Evolutionary conservation across 1,284 basidiomycete genomes (phyloP).

Genomic region (Papiliotrema laurentii): DNA sequence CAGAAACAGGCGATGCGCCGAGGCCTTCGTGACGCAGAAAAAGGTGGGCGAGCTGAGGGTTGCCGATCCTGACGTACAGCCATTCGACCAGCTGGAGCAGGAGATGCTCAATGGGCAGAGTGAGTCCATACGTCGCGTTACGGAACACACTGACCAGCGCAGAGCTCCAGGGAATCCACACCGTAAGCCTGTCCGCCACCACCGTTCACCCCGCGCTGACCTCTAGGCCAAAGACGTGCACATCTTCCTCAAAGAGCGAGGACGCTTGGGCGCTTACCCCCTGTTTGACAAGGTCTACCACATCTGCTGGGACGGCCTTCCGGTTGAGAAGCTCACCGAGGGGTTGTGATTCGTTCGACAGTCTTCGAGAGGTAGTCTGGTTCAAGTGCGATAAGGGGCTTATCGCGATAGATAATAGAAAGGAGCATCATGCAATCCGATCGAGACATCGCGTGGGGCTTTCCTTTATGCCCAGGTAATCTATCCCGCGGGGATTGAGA

Average conservation of each 20-base stretch:
- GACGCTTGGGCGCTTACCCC: slow-evolving; percentile 53
- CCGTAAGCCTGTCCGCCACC: slow-evolving; percentile 25
- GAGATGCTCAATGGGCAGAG: slow-evolving; percentile 57
- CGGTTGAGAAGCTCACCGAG: slow-evolving; percentile 46
- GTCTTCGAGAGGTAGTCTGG: too few relatives aligned
- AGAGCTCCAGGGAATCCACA: slow-evolving; percentile 53
- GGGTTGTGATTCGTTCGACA: too few relatives aligned
- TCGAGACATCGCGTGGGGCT: too few relatives aligned
- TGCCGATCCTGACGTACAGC: slow-evolving; percentile 16
- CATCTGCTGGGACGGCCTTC: slow-evolving; percentile 46
- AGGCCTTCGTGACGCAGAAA: slow-evolving; percentile 51
- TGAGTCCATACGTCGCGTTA: slow-evolving; percentile 18
- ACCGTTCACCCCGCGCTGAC: background rate
- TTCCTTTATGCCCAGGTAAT: too few relatives aligned
- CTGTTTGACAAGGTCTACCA: slow-evolving; percentile 54
- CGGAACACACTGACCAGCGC: background rate
- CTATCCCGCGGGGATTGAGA: too few relatives aligned
- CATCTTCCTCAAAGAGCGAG: slow-evolving; percentile 51
- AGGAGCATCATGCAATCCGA: too few relatives aligned
- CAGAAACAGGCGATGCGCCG: slow-evolving; percentile 52
- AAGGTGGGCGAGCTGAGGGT: slow-evolving; percentile 42
- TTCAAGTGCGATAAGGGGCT: too few relatives aligned
- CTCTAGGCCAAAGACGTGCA: slow-evolving; percentile 51
- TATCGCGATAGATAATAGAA: too few relatives aligned
- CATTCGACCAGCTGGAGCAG: slow-evolving; percentile 54